Conservation (phyloP, 768 basidiomycete species). For the Amyloporia xantha region DNA sequence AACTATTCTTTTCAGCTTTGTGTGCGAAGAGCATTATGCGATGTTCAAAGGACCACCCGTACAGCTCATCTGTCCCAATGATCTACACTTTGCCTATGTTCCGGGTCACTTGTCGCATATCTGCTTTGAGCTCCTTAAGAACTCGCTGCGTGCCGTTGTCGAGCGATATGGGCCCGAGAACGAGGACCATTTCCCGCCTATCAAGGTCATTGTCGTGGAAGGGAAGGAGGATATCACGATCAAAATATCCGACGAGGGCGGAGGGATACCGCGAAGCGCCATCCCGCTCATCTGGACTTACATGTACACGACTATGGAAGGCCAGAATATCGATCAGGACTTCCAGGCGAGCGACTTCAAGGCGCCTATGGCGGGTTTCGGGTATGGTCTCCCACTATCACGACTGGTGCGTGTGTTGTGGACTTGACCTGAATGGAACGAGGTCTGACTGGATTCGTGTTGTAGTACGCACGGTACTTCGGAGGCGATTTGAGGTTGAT, state of each 20-base stretch:
- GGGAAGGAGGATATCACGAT: slow-evolving; percentile 99
- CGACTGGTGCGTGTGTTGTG: slow-evolving; percentile 56
- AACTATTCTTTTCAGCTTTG: slow-evolving; percentile 37
- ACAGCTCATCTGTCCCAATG: slow-evolving; percentile 86
- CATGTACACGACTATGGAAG: slow-evolving; percentile 87
- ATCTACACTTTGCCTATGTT: slow-evolving; percentile 89
- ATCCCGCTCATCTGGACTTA: slow-evolving; percentile 98
- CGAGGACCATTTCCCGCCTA: slow-evolving; percentile 78
- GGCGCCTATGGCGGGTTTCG: slow-evolving; percentile 97
- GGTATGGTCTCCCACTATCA: slow-evolving; percentile 89
- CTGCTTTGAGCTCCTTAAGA: slow-evolving; percentile 94
- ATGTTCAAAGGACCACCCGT: slow-evolving; percentile 96
- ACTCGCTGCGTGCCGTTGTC: slow-evolving; percentile 94
- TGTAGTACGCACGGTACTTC: slow-evolving; percentile 89
- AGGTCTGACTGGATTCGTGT: slow-evolving; percentile 1
- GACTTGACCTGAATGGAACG: neutral
- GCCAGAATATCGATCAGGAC: slow-evolving; percentile 65
- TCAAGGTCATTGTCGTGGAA: slow-evolving; percentile 92
- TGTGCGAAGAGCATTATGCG: slow-evolving; percentile 90
- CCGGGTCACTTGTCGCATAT: slow-evolving; percentile 97
- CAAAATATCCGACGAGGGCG: slow-evolving; percentile 97
- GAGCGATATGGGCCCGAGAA: slow-evolving; percentile 83
- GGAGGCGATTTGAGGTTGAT: slow-evolving; percentile 91
- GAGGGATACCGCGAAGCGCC: slow-evolving; percentile 83
- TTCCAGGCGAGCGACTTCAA: slow-evolving; percentile 87